Evolutionary conservation across 192 early-diverging fungal genomes (phyloP).

Genomic region (Gonapodya sp.): DNA sequence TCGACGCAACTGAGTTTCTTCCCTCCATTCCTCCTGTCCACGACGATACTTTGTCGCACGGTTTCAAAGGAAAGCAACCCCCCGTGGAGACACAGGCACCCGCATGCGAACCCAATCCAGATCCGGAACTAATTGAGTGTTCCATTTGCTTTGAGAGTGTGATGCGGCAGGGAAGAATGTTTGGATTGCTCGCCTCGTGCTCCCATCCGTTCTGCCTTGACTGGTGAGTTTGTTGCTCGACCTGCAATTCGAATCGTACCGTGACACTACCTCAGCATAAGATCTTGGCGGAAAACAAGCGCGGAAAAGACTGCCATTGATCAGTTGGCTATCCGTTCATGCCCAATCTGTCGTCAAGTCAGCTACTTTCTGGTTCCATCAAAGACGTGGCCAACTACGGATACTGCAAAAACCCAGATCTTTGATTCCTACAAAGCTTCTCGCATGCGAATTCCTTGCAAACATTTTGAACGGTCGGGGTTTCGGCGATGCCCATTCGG

Average conservation of each 20-base stretch:
- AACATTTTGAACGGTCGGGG: conserved; percentile 2
- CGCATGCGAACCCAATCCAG: background rate
- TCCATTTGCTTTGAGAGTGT: background rate
- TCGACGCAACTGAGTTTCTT: background rate
- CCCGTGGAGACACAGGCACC: background rate
- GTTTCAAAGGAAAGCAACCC: background rate
- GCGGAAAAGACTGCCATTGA: background rate
- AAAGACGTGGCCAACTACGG: background rate
- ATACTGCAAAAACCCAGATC: background rate
- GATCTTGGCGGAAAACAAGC: background rate
- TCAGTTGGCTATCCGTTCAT: background rate
- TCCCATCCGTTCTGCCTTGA: background rate
- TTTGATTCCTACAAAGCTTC: background rate
- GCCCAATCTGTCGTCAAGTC: background rate
- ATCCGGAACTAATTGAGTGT: background rate
- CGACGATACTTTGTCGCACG: too few species aligned
- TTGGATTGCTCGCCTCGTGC: background rate
- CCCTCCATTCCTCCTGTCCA: too few species aligned
- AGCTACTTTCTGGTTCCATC: background rate
- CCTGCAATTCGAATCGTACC: background rate
- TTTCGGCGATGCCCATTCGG: background rate
- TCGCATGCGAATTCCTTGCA: background rate
- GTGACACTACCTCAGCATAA: too few species aligned
- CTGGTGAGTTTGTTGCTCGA: background rate
- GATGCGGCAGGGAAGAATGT: background rate